Evolutionary conservation across 805 yeast species (phyloP).

Genomic region (Saccharomycopsis babjevae): DNA sequence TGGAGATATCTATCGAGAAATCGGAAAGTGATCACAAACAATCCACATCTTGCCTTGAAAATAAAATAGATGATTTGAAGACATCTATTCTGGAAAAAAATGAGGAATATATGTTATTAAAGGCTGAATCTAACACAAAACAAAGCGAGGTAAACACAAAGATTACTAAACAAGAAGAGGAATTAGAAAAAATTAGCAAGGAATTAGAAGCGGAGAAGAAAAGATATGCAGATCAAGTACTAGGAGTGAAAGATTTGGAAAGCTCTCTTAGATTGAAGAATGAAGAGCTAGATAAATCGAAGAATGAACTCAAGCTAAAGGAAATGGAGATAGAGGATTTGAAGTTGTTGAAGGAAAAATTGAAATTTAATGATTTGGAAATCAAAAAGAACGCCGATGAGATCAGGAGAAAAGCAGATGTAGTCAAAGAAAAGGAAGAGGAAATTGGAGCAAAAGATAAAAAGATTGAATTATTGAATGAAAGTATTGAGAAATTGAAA

Average conservation of each 20-base stretch:
- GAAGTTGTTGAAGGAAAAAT: neutral
- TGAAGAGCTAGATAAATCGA: neutral
- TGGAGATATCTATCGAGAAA: neutral
- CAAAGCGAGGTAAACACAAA: neutral
- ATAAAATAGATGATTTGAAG: neutral
- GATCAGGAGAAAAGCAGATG: neutral
- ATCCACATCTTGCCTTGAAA: neutral
- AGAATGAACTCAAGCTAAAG: neutral
- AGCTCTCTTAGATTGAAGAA: neutral
- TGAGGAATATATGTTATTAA: neutral
- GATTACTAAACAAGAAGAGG: neutral
- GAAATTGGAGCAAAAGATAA: neutral
- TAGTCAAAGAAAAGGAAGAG: conserved; percentile 3
- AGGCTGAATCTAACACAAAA: neutral
- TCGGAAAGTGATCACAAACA: neutral
- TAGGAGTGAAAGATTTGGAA: neutral
- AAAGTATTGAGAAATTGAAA: conserved; percentile 1
- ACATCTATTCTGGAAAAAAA: neutral
- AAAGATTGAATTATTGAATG: neutral
- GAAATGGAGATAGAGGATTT: neutral
- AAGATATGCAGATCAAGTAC: neutral
- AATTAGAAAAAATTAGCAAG: neutral
- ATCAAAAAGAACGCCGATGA: neutral
- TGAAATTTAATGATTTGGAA: neutral
- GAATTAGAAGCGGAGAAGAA: neutral